phyloP scores from a whole-genome alignment of 202 grass and related monocot genomes.

The Digitaria exilis region DNA sequence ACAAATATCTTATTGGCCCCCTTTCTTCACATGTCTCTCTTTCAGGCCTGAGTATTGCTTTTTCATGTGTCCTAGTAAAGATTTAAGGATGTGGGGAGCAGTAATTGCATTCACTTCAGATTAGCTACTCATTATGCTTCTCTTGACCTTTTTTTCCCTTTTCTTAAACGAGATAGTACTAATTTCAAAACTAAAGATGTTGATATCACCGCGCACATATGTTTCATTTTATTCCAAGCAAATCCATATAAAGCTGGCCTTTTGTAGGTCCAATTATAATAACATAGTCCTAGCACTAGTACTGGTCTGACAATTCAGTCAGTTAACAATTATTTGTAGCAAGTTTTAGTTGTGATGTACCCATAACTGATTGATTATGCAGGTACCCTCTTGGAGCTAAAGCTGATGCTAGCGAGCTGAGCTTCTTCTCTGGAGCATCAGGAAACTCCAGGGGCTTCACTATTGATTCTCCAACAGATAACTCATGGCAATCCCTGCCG shows the following conservation, averaged over 20 bases:
- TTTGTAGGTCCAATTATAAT: neutral
- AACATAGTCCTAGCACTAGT: neutral
- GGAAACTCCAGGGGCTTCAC: slow-evolving; percentile 58
- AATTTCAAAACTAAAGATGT: neutral
- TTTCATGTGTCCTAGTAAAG: neutral
- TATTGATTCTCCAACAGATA: slow-evolving; percentile 55
- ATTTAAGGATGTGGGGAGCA: neutral
- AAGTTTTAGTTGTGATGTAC: neutral
- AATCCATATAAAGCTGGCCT: neutral
- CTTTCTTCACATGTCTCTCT: neutral
- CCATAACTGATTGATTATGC: slow-evolving; percentile 18
- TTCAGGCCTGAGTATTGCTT: neutral
- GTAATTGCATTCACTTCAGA: neutral
- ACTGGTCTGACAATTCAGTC: neutral
- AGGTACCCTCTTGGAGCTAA: slow-evolving; percentile 80
- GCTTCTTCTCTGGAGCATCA: slow-evolving; percentile 82
- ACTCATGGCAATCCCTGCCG: slow-evolving; percentile 64
- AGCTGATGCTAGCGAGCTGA: slow-evolving; percentile 60
- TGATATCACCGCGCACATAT: neutral
- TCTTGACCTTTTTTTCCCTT: neutral
- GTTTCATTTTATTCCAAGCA: neutral
- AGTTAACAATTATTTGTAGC: neutral
- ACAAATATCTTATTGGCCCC: neutral
- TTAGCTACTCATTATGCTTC: neutral
- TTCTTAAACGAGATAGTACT: neutral